Conservation (phyloP, 805 yeast genomes). For the Metschnikowia similis region DNA sequence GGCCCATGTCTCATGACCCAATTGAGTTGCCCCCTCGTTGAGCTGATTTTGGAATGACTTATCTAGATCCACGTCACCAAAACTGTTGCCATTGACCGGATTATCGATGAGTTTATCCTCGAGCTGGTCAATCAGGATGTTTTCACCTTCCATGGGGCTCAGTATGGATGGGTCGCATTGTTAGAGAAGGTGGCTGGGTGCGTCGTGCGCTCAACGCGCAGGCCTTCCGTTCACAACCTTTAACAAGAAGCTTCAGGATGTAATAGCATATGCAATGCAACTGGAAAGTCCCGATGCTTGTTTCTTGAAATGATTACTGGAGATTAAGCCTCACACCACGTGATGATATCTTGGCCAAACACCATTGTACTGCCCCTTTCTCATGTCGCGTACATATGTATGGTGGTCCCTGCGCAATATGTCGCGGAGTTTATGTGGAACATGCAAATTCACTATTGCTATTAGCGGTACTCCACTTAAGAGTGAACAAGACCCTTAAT, state of each 20-base stretch:
- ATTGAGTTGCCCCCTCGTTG: conserved; percentile 40
- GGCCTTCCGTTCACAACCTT: not conserved
- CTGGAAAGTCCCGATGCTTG: not conserved
- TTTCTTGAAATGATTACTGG: not conserved
- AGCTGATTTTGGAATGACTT: conserved; percentile 40
- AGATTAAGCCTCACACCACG: not conserved
- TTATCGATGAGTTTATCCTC: conserved; percentile 46
- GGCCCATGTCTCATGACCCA: conserved; percentile 16
- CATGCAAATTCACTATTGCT: conserved; percentile 1
- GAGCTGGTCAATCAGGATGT: conserved; percentile 39
- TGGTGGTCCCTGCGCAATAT: not conserved
- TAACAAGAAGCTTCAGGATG: not conserved
- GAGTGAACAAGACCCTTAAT: not conserved
- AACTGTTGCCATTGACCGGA: conserved; percentile 28
- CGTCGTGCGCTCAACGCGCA: not conserved
- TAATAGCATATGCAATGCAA: not conserved
- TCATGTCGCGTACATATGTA: not conserved
- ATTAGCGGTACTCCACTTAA: not conserved
- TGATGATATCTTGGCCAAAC: not conserved
- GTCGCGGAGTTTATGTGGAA: not conserved
- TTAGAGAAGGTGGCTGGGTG: not conserved
- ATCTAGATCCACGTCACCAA: conserved; percentile 30
- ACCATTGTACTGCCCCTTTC: not conserved
- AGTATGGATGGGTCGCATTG: not conserved
- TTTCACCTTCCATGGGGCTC: conserved; percentile 18